Evolutionary conservation across 495 filamentous ascomycete genomes (phyloP).

Genomic region (Saxophila tyrrhenica): DNA sequence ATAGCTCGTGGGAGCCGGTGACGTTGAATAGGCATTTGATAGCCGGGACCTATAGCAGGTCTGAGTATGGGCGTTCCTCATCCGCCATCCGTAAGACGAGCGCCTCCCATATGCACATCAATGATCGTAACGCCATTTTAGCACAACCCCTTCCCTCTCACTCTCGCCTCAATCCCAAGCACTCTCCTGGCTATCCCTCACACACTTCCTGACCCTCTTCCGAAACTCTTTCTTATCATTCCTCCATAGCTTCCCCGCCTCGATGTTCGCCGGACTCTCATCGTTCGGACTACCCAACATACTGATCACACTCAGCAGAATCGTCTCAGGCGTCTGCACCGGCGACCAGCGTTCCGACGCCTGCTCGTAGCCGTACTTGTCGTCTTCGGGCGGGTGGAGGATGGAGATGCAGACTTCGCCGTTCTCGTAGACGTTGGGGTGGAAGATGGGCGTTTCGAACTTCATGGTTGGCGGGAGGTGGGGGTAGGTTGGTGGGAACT

Average conservation of each 20-base stretch:
- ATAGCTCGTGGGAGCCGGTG: not conserved
- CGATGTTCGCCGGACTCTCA: conserved; percentile 90
- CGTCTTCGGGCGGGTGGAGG: conserved; percentile 90
- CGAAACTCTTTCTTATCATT: conserved; percentile 50
- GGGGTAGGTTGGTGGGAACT: conserved; percentile 75
- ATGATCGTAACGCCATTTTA: not conserved
- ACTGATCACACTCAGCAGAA: conserved; percentile 82
- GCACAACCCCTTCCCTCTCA: not conserved
- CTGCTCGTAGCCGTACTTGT: conserved; percentile 88
- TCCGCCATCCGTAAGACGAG: no score
- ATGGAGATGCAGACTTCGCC: conserved; percentile 96
- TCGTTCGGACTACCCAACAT: conserved; percentile 90
- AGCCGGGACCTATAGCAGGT: not conserved
- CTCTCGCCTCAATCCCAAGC: conserved; percentile 8
- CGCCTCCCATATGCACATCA: not conserved
- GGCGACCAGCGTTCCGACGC: conserved; percentile 91
- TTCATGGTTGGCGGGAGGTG: conserved; percentile 83
- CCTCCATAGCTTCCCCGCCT: conserved; percentile 78
- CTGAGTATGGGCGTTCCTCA: no score
- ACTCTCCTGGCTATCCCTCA: conserved; percentile 47
- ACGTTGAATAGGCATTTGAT: not conserved
- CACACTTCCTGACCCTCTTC: conserved; percentile 22
- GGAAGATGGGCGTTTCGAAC: conserved; percentile 82
- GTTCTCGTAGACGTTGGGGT: conserved; percentile 84
- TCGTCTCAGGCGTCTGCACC: conserved; percentile 95